Conservation (phyloP, 1,284 basidiomycete genomes). For the Sutorius eximius region DNA sequence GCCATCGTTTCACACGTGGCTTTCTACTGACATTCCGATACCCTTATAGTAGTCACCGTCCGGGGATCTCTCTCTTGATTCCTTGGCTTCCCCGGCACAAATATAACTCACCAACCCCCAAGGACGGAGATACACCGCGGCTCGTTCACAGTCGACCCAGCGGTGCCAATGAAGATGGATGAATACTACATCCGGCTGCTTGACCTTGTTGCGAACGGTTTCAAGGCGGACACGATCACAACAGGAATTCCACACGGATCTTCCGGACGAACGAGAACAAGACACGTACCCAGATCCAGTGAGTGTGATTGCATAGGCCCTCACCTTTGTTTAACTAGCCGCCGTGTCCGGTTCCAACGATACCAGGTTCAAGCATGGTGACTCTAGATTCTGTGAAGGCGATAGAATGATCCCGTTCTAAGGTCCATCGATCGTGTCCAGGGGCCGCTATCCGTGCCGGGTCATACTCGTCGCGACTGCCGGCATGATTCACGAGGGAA, state of each 20-base stretch:
- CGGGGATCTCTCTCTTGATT: conserved; percentile 52
- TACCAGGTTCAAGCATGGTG: conserved; percentile 58
- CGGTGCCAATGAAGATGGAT: conserved; percentile 7
- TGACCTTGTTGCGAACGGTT: conserved; percentile 72
- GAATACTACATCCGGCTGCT: conserved; percentile 32
- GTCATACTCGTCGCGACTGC: too few species aligned
- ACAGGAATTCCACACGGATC: conserved; percentile 1
- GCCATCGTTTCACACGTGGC: conserved; percentile 6
- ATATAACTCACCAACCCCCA: conserved; percentile 65
- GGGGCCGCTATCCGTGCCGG: too few species aligned
- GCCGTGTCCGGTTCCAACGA: conserved; percentile 58
- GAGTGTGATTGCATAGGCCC: conserved; percentile 52
- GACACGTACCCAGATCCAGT: conserved; percentile 59
- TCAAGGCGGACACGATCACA: conserved; percentile 59
- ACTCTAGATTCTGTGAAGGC: background rate
- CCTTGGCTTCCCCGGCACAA: conserved; percentile 69
- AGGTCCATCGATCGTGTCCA: conserved; percentile 65
- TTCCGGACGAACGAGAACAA: background rate
- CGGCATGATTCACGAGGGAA: conserved; percentile 43
- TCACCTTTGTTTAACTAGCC: conserved; percentile 45
- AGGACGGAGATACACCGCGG: conserved; percentile 72
- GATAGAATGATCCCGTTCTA: conserved; percentile 62
- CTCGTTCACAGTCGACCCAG: conserved; percentile 71
- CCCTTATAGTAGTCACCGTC: conserved; percentile 47
- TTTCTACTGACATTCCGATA: conserved; percentile 60